Conservation (phyloP, 75 land plant genomes). For the Cunninghamia lanceolata region DNA sequence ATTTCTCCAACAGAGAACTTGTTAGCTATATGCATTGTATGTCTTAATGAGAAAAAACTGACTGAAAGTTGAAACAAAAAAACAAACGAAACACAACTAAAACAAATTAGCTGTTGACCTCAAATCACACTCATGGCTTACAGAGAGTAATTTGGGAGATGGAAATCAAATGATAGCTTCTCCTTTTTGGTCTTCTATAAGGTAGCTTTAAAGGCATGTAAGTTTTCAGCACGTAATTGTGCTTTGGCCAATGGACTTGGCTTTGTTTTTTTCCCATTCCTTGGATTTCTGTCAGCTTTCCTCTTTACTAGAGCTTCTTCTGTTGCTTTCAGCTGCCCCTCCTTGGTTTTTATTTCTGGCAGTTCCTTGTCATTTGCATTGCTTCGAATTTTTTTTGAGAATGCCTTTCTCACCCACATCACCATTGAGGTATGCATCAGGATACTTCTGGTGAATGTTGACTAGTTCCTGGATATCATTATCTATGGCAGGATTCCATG, state of each 20-base stretch:
- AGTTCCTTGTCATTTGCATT: slow-evolving; percentile 29
- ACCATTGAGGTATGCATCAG: not conserved
- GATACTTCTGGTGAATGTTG: slow-evolving; percentile 3
- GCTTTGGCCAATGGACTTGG: slow-evolving; percentile 66
- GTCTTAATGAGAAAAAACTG: too few relatives aligned
- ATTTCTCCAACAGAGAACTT: not conserved
- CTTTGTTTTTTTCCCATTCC: slow-evolving; percentile 53
- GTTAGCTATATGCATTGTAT: not conserved
- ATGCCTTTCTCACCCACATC: slow-evolving; percentile 9
- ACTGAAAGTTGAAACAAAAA: not conserved
- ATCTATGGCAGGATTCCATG: slow-evolving; percentile 52
- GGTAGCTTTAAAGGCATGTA: slow-evolving; percentile 75
- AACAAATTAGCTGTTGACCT: not conserved
- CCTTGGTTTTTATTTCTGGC: slow-evolving; percentile 43
- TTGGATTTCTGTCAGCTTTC: slow-evolving; percentile 32
- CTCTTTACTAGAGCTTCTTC: slow-evolving; percentile 45
- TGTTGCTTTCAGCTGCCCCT: slow-evolving; percentile 41
- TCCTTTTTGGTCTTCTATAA: slow-evolving; percentile 76
- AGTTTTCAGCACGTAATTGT: slow-evolving; percentile 79
- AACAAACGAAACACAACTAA: not conserved
- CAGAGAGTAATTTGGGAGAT: not conserved
- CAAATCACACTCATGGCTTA: not conserved
- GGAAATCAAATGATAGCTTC: slow-evolving; percentile 53
- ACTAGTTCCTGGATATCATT: slow-evolving; percentile 47
- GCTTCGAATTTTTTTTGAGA: slow-evolving; percentile 15